phyloP scores from a whole-genome alignment of 441 rosid species.

The Corymbia citriodora region DNA sequence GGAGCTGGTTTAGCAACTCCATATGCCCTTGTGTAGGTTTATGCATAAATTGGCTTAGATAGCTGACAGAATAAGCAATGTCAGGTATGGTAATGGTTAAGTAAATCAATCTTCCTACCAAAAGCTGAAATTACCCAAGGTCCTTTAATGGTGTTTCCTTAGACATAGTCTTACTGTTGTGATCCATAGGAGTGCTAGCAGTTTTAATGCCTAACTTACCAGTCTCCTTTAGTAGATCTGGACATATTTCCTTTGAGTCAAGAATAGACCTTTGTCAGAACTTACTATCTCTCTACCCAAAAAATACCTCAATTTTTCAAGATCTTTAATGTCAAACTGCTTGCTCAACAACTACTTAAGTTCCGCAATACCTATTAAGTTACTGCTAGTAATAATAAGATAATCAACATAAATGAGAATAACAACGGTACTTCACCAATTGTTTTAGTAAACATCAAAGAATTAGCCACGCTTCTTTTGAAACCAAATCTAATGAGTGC shows the following conservation, averaged over 20 bases:
- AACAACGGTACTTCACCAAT: background rate
- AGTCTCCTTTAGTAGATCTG: background rate
- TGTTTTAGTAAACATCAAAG: no score
- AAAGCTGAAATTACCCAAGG: background rate
- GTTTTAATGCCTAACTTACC: background rate
- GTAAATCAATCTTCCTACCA: background rate
- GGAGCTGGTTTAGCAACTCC: background rate
- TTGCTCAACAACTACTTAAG: background rate
- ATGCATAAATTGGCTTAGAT: background rate
- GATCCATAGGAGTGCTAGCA: background rate
- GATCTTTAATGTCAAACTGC: background rate
- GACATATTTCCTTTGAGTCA: background rate
- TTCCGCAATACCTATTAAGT: background rate
- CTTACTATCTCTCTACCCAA: background rate
- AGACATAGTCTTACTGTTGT: accelerated
- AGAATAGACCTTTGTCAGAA: background rate
- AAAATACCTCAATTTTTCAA: background rate
- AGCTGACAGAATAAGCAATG: background rate
- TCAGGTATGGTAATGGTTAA: background rate
- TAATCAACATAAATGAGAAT: background rate
- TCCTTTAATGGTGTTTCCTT: background rate
- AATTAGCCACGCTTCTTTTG: background rate
- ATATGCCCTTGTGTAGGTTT: background rate
- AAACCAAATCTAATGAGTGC: background rate
- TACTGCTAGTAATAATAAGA: background rate